These are phyloP conservation scores for Saksenaea vasiformis DNA, from an alignment of 371 early-diverging fungal genomes.

Conservation along the genomic window DNA sequence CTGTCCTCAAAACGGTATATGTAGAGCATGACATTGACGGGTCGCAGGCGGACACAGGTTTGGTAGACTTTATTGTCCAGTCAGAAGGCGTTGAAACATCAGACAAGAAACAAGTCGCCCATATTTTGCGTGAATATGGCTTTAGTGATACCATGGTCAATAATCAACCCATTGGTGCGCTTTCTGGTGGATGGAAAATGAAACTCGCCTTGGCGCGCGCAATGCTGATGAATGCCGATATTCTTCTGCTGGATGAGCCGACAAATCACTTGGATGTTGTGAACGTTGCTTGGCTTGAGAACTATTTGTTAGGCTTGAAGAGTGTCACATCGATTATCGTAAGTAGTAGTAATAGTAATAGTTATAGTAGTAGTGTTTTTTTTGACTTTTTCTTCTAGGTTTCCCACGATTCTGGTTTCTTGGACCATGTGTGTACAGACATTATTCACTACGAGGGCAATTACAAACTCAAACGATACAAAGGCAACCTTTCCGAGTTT, in stretches of 20 bases:
- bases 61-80: conserved; percentile 64
- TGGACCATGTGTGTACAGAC: conserved; percentile 80
- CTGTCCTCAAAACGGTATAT: conserved; percentile 64
- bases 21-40: conserved; percentile 79
- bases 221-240: conserved; percentile 80
- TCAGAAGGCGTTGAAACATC: conserved; percentile 54
- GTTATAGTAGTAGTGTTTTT: too few species aligned
- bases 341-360: too few species aligned
- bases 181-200: conserved; percentile 92
- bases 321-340: conserved; percentile 77
- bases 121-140: conserved; percentile 61
- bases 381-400: conserved; percentile 19
- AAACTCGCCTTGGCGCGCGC: conserved; percentile 82
- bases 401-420: conserved; percentile 86
- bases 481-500: conserved; percentile 82
- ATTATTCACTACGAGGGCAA: conserved; percentile 76
- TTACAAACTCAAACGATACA: conserved; percentile 73
- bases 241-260: conserved; percentile 87
- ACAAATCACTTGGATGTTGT: conserved; percentile 89
- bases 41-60: conserved; percentile 62
- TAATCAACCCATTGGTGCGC: conserved; percentile 62
- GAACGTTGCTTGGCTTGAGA: conserved; percentile 80
- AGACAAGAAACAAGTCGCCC: conserved; percentile 50
- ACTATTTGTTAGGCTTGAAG: conserved; percentile 67
- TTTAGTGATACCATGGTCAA: conserved; percentile 67